phyloP scores from a whole-genome alignment of 1,284 basidiomycete species.

The Bondarzewia mesenterica region DNA sequence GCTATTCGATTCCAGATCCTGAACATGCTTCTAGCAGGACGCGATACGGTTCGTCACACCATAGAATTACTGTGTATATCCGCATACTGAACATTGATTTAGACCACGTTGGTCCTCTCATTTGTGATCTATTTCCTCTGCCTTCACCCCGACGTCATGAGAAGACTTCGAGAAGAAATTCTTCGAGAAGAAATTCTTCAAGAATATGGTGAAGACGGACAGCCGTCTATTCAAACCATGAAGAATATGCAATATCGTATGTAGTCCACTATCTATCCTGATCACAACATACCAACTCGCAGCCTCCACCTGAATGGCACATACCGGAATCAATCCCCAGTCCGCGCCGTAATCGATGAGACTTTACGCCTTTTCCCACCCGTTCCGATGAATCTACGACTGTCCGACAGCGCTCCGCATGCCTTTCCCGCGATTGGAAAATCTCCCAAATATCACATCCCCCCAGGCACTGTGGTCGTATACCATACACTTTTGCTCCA shows the following conservation, averaged over 20 bases:
- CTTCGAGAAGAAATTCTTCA: too few relatives aligned
- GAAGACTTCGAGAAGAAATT: slow-evolving; percentile 33
- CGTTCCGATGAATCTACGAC: slow-evolving; percentile 42
- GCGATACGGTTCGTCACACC: slow-evolving; percentile 38
- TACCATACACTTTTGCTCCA: slow-evolving; percentile 50
- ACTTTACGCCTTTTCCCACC: background rate
- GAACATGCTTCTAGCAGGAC: slow-evolving; percentile 33
- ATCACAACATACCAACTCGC: too few relatives aligned
- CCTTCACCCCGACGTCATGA: slow-evolving; percentile 27
- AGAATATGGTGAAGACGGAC: slow-evolving; percentile 23
- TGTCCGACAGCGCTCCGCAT: slow-evolving; percentile 7
- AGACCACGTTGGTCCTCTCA: slow-evolving; percentile 30
- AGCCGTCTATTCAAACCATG: slow-evolving; percentile 33
- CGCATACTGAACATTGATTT: slow-evolving; percentile 16
- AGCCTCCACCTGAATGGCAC: too few relatives aligned
- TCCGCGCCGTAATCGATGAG: slow-evolving; percentile 27
- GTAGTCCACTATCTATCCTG: too few relatives aligned
- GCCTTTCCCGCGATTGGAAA: background rate
- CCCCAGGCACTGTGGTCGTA: slow-evolving; percentile 40
- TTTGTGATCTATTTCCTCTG: slow-evolving; percentile 34
- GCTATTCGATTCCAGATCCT: slow-evolving; percentile 45
- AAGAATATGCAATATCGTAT: slow-evolving; percentile 36
- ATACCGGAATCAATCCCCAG: slow-evolving; percentile 65
- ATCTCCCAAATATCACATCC: slow-evolving; percentile 41
- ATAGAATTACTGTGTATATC: slow-evolving; percentile 46